Conservation (phyloP, 2,329 filamentous ascomycete species). For the Zopfia rhizophila region DNA sequence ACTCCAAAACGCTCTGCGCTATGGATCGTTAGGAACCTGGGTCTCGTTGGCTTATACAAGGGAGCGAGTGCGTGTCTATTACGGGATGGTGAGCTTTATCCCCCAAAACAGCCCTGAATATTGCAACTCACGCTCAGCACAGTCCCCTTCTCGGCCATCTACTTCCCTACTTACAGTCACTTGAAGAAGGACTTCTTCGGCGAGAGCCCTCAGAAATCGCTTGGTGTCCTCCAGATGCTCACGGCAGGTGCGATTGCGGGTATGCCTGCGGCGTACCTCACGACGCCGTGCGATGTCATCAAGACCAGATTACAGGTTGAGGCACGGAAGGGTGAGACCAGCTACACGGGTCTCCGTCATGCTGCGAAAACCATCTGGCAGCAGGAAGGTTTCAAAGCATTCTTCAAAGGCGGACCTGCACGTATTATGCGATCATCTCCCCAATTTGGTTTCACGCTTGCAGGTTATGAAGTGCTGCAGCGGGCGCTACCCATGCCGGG, state of each 20-base stretch:
- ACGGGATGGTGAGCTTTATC: constrained; percentile 68
- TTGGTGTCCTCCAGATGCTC: constrained; percentile 89
- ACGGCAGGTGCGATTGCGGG: constrained; percentile 87
- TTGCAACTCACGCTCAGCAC: constrained; percentile 22
- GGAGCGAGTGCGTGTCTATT: constrained; percentile 93
- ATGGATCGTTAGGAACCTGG: constrained; percentile 97
- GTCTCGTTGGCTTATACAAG: constrained; percentile 95
- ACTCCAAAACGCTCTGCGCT: constrained; percentile 90
- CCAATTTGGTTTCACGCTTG: constrained; percentile 97
- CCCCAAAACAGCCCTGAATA: neutral
- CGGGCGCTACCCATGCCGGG: constrained; percentile 82
- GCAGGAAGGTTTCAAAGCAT: constrained; percentile 94
- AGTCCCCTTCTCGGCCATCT: constrained; percentile 97
- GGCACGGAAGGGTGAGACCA: constrained; percentile 91
- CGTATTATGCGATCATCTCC: constrained; percentile 95
- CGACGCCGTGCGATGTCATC: constrained; percentile 98
- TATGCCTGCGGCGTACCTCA: constrained; percentile 77
- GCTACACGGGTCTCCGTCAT: constrained; percentile 88
- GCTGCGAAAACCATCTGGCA: constrained; percentile 83
- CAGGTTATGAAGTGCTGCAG: constrained; percentile 93
- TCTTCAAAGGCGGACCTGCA: constrained; percentile 98
- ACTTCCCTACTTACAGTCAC: constrained; percentile 97
- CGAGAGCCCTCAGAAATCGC: constrained; percentile 85
- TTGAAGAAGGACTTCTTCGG: constrained; percentile 94
- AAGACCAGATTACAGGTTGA: constrained; percentile 98